A percentile compares a stretch with the other conserved stretches of the same genome.
phyloP scores from a whole-genome alignment of 169 alveolate species.

The Plasmodium vivax region DNA sequence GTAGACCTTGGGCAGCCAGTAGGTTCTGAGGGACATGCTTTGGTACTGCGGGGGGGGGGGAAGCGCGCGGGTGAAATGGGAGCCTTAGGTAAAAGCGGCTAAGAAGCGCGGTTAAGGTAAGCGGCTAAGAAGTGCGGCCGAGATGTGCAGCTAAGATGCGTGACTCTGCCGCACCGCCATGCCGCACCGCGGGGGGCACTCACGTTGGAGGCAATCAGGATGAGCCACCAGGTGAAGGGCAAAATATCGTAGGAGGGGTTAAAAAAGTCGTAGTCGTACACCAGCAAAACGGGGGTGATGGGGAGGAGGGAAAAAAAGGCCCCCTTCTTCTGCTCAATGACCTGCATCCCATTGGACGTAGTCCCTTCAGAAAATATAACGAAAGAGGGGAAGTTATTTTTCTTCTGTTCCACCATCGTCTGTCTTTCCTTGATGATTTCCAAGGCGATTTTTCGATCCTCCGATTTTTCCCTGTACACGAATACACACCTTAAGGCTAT shows the following conservation, averaged over 20 bases:
- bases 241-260: conserved; percentile 60
- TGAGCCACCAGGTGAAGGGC: conserved; percentile 66
- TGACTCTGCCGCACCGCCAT: background rate
- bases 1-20: conserved; percentile 60
- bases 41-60: conserved; percentile 11
- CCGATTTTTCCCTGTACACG: conserved; percentile 66
- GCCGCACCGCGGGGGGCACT: background rate
- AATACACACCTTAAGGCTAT: conserved; percentile 50
- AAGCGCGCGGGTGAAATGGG: background rate
- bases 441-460: conserved; percentile 44
- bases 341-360: conserved; percentile 54
- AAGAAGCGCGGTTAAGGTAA: too few species aligned
- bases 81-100: background rate
- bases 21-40: conserved; percentile 12
- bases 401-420: conserved; percentile 7
- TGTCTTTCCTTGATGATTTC: conserved; percentile 66
- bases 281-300: conserved; percentile 50
- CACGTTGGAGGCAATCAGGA: conserved; percentile 21
- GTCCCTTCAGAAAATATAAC: conserved; percentile 73
- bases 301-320: conserved; percentile 56
- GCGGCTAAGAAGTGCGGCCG: background rate
- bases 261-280: conserved; percentile 39
- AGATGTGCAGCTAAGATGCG: background rate
- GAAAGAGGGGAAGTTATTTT: conserved; percentile 49
- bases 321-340: conserved; percentile 57